phyloP scores from a whole-genome alignment of 257 asterid species.

The Solanum chilense region DNA sequence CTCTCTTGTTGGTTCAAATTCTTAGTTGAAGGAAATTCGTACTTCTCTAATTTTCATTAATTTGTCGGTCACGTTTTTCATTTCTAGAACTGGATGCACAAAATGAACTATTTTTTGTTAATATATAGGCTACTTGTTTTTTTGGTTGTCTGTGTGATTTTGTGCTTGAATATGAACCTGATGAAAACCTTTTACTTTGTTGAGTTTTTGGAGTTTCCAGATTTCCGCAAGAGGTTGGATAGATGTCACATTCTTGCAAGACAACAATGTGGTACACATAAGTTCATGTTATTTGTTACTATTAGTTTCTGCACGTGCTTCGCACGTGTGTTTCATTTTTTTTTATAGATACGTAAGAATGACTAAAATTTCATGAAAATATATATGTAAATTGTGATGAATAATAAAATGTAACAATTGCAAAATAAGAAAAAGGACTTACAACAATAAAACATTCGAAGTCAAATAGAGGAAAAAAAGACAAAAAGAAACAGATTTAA shows the following conservation, averaged over 20 bases:
- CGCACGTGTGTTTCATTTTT: too few relatives aligned
- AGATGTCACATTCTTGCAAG: not conserved
- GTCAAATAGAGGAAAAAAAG: too few relatives aligned
- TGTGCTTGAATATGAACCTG: not conserved
- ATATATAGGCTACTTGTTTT: not conserved
- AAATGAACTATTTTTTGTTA: not conserved
- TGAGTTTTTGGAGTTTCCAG: not conserved
- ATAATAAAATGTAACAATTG: too few relatives aligned
- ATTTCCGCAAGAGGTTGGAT: not conserved
- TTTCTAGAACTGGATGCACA: too few relatives aligned
- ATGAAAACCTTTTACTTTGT: not conserved
- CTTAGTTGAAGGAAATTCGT: not conserved
- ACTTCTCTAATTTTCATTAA: not conserved
- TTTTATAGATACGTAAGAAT: too few relatives aligned
- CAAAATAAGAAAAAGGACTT: too few relatives aligned
- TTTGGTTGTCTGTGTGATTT: not conserved
- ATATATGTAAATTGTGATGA: too few relatives aligned
- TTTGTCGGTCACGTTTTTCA: not conserved
- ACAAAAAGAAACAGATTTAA: too few relatives aligned
- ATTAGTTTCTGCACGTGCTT: too few relatives aligned
- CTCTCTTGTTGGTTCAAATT: not conserved
- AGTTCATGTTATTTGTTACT: not conserved
- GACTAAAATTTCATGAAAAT: too few relatives aligned
- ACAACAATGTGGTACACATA: not conserved
- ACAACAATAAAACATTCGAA: too few relatives aligned